These are phyloP conservation scores for Paramecium octaurelia DNA, from an alignment of 73 alveolate species.

Conservation along the genomic window DNA sequence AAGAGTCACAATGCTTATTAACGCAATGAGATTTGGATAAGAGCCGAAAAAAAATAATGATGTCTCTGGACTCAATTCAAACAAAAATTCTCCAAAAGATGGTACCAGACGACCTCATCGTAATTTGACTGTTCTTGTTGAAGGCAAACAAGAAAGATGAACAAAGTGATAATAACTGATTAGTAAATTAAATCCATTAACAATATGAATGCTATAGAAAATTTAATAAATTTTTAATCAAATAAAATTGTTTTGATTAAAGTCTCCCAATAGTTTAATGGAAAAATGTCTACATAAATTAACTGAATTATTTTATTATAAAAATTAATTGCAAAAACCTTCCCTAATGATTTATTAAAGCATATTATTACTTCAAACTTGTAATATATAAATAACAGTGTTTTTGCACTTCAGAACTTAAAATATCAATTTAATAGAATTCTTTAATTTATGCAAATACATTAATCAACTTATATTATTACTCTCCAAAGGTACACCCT, in stretches of 20 bases:
- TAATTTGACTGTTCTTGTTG: background rate
- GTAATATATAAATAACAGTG: too few relatives aligned
- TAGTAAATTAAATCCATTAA: background rate
- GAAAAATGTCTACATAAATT: too few relatives aligned
- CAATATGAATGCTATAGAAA: background rate
- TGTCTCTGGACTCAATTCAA: background rate
- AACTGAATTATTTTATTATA: too few relatives aligned
- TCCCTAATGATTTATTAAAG: too few relatives aligned
- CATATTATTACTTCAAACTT: too few relatives aligned
- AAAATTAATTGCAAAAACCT: too few relatives aligned
- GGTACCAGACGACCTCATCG: background rate
- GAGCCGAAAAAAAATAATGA: background rate
- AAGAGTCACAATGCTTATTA: background rate
- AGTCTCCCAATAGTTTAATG: background rate
- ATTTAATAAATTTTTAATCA: background rate
- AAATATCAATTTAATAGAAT: too few relatives aligned
- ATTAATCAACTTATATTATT: too few relatives aligned
- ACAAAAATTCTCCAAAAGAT: background rate
- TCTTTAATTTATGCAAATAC: too few relatives aligned
- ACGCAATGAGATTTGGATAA: background rate
- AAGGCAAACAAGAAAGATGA: background rate
- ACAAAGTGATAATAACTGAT: background rate
- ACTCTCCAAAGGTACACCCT: background rate
- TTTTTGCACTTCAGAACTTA: too few relatives aligned
- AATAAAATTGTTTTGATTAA: too few relatives aligned